These are phyloP conservation scores for Saksenaea vasiformis DNA, from an alignment of 371 early-diverging fungal species.

Conservation along the genomic window DNA sequence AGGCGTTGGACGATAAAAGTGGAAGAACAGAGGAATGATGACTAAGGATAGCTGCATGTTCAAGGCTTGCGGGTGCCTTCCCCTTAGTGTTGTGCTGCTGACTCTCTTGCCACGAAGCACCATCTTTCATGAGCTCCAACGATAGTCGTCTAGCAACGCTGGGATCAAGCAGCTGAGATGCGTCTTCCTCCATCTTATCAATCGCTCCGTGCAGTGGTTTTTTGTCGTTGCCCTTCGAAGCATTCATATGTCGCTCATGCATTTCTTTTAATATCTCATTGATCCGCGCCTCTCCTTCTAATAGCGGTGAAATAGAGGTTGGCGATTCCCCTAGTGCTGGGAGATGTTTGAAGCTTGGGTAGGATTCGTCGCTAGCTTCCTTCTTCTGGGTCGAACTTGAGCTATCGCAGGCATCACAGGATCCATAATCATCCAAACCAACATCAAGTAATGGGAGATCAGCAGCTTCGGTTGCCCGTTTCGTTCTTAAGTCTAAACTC, in stretches of 20 bases:
- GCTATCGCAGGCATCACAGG: neutral
- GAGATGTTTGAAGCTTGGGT: neutral
- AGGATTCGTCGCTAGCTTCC: neutral
- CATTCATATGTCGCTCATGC: neutral
- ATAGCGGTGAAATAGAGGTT: slow-evolving; percentile 11
- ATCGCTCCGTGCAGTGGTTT: neutral
- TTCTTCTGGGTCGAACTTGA: neutral
- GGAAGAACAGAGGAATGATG: slow-evolving; percentile 27
- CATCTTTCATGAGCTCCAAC: slow-evolving; percentile 63
- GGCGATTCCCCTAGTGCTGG: slow-evolving; percentile 18
- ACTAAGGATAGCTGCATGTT: slow-evolving; percentile 6
- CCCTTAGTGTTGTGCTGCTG: slow-evolving; percentile 1
- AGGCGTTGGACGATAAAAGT: slow-evolving; percentile 25
- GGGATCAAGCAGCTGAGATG: slow-evolving; percentile 9
- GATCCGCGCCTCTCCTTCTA: slow-evolving; percentile 16
- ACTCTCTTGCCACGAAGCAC: slow-evolving; percentile 10
- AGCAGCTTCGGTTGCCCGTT: slow-evolving; percentile 36
- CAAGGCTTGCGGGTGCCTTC: slow-evolving; percentile 1
- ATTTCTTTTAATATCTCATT: slow-evolving; percentile 10
- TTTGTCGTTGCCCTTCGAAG: neutral
- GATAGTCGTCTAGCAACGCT: slow-evolving; percentile 54
- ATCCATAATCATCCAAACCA: slow-evolving; percentile 23
- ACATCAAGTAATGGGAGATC: slow-evolving; percentile 51
- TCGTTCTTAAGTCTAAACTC: slow-evolving; percentile 40
- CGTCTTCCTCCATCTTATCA: neutral